Percentiles rank a stretch among this genome's conserved stretches.
These are phyloP conservation scores for Usnea hakonensis DNA, from an alignment of 495 filamentous ascomycete species.

Conservation along the genomic window DNA sequence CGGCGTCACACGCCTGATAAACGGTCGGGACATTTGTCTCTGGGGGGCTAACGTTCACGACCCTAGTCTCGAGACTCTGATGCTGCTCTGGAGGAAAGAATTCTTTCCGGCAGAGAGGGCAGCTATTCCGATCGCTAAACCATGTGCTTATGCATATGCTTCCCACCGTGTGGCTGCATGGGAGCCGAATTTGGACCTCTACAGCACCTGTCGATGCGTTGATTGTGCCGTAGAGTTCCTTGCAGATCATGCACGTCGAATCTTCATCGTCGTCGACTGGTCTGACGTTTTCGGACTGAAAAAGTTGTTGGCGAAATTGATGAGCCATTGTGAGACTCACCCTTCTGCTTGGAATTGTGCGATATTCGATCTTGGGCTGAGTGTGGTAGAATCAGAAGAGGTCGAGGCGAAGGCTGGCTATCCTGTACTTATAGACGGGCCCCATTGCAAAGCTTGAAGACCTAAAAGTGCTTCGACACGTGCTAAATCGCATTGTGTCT, in stretches of 20 bases:
- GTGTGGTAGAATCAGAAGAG: not conserved
- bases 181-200: not conserved
- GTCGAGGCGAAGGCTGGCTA: not conserved
- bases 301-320: not conserved
- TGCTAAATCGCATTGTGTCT: too few relatives aligned
- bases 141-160: not conserved
- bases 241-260: not conserved
- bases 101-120: not conserved
- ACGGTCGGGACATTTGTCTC: too few relatives aligned
- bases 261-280: not conserved
- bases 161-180: not conserved
- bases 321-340: not conserved
- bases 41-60: not conserved
- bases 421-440: too few relatives aligned
- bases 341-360: not conserved
- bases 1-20: too few relatives aligned
- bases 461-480: too few relatives aligned
- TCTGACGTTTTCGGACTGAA: not conserved
- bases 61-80: not conserved
- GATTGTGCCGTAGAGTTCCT: not conserved
- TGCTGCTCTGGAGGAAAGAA: not conserved
- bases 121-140: not conserved
- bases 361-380: not conserved
- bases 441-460: too few relatives aligned
- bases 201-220: not conserved